Evolutionary conservation across 495 filamentous ascomycete genomes (phyloP).

Genomic region (Jackrogersella multiformis): DNA sequence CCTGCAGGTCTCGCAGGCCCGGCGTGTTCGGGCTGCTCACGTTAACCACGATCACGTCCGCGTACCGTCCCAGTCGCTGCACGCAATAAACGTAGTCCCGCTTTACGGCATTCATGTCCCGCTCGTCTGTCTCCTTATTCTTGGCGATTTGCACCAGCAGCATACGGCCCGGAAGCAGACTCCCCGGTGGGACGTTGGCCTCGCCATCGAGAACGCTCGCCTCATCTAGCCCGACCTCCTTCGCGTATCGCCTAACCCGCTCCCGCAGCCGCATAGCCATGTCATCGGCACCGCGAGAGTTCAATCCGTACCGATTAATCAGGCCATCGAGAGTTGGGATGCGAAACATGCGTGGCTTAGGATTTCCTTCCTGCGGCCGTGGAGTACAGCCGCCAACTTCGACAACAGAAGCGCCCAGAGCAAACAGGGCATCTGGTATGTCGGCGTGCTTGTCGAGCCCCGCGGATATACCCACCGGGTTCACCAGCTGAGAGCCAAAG

Average conservation of each 20-base stretch:
- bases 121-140: conserved; percentile 87
- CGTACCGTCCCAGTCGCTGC: conserved; percentile 79
- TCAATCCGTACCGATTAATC: conserved; percentile 96
- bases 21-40: conserved; percentile 97
- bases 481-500: conserved; percentile 79
- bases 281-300: conserved; percentile 86
- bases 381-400: conserved; percentile 94
- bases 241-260: conserved; percentile 79
- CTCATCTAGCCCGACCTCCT: conserved; percentile 73
- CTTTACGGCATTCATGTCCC: conserved; percentile 83
- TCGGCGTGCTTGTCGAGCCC: conserved; percentile 95
- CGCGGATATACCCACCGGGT: conserved; percentile 90
- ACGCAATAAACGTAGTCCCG: conserved; percentile 90
- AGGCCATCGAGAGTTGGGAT: conserved; percentile 81
- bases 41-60: conserved; percentile 95
- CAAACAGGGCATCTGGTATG: conserved; percentile 82
- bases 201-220: conserved; percentile 75
- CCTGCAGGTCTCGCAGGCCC: conserved; percentile 84
- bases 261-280: conserved; percentile 83
- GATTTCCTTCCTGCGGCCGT: conserved; percentile 84
- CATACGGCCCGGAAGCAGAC: conserved; percentile 74
- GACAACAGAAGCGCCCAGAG: conserved; percentile 81
- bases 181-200: conserved; percentile 72
- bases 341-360: conserved; percentile 86
- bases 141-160: conserved; percentile 97